Conservation (phyloP, 495 filamentous ascomycete species). For the Cercophora newfieldiana region DNA sequence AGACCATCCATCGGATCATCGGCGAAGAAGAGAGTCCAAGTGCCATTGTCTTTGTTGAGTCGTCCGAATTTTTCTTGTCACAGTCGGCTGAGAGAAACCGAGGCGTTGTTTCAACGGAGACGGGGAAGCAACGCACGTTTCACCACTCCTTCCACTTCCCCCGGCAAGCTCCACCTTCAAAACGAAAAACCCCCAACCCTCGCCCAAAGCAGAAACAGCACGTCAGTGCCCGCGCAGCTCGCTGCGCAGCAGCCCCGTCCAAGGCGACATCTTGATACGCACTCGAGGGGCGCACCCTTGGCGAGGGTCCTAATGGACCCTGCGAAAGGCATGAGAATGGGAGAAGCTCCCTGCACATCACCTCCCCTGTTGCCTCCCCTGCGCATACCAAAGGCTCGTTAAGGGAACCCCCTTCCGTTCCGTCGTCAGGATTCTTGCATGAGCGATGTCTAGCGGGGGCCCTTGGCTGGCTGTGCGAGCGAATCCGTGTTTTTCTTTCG, state of each 20-base stretch:
- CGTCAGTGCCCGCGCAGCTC: constrained; percentile 7
- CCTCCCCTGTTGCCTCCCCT: neutral
- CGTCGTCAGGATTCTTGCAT: neutral
- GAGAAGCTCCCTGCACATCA: constrained; percentile 10
- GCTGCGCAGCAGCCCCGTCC: neutral
- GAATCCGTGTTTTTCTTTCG: neutral
- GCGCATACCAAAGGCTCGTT: neutral
- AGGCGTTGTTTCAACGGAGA: constrained; percentile 5
- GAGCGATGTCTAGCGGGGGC: constrained; percentile 5
- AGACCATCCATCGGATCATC: neutral
- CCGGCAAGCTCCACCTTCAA: neutral
- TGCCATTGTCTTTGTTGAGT: neutral
- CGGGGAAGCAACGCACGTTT: constrained; percentile 7
- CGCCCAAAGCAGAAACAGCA: neutral
- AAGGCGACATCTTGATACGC: constrained; percentile 5
- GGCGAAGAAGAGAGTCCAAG: neutral
- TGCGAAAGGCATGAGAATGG: constrained; percentile 4
- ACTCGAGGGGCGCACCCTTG: neutral
- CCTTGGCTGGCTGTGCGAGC: neutral
- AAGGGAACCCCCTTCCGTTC: constrained; percentile 7
- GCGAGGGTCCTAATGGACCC: neutral
- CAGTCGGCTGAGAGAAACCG: neutral
- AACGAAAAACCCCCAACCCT: neutral
- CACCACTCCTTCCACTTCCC: neutral
- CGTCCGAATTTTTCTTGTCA: neutral